phyloP scores from a whole-genome alignment of 176 grass and related monocot genomes.

The Puya raimondii region DNA sequence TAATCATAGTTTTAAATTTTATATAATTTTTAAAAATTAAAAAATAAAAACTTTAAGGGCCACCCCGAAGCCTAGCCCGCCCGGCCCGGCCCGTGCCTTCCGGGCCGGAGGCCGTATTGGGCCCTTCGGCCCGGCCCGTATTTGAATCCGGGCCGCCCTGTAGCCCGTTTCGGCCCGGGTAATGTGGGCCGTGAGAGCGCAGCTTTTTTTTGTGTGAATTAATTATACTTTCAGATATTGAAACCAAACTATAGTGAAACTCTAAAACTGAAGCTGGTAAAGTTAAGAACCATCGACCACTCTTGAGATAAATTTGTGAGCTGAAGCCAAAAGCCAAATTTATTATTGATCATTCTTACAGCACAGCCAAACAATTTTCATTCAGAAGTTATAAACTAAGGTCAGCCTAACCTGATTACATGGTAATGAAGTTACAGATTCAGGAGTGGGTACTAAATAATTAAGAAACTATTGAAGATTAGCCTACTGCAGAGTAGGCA shows the following conservation, averaged over 20 bases:
- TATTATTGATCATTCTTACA: slow-evolving; percentile 4
- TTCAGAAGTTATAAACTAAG: not conserved
- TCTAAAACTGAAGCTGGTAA: not conserved
- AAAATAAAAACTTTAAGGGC: too few species aligned
- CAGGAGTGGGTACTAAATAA: not conserved
- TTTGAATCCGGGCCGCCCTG: too few species aligned
- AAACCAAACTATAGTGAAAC: not conserved
- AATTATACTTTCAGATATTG: too few species aligned
- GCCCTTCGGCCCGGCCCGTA: too few species aligned
- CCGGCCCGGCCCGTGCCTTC: too few species aligned
- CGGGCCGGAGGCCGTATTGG: too few species aligned
- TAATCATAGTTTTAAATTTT: too few species aligned
- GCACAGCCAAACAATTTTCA: not conserved
- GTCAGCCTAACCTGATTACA: not conserved
- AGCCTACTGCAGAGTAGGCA: not conserved
- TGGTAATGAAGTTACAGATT: not conserved
- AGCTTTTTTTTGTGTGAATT: too few species aligned
- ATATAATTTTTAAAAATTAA: too few species aligned
- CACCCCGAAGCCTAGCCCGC: too few species aligned
- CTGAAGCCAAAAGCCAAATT: not conserved
- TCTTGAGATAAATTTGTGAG: not conserved
- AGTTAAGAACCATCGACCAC: not conserved
- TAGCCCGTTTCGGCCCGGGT: too few species aligned
- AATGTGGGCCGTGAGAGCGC: too few species aligned
- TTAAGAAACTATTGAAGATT: not conserved